Base-by-base conservation (phyloP, 1,284 basidiomycete genomes). In the Termitomyces sp. region DNA sequence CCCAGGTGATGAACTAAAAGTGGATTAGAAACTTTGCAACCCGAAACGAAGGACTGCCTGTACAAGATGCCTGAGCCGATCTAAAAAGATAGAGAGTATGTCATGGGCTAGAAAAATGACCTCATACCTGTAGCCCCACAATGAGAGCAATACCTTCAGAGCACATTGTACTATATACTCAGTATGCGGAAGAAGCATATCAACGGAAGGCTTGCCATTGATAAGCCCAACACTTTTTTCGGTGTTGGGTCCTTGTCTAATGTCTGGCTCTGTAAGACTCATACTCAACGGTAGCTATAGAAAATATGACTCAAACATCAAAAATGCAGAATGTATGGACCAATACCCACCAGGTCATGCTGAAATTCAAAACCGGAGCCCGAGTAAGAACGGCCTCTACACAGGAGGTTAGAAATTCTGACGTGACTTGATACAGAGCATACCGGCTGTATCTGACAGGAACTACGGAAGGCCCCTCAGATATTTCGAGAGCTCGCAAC, bases 11-110 rank as follows among this genome's bases (percentile, higher is more conserved):
- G 91, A 93, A 73, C 89, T 92, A 53, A 5, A 41, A 41, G 38
- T 41, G 15, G 52, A 34, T 64, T 33, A 46, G 34, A 3, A 31
- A 36, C 15, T 33, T 41, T 26, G 19, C 10, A 44, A 19, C 30
- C 31, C 57, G 34, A 55, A 21, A 44, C 21, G 48, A 39, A 49
- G 39, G 21, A 52, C 33, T 12, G 33, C 28, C 58, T 82, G 62
- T 66, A 91, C 90, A 97, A 97, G 60, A 97, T 96, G 19, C 94
- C 94, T 12, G 90, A 92, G 30, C 93, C 93, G 68, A 95, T 92
- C 82, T 88, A 59, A n/a, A 15, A 3, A 30, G 52, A 42, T 15
- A 50, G 30, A 21, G 24, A 40, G 36, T 54, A 8, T 26, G 34
- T 39, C 10, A 19, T 26, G 26, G 21, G 13, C 12, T 10, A 28